Base-by-base conservation (phyloP, 2,329 filamentous ascomycete genomes). In the Ceratocystiopsis minuta region DNA sequence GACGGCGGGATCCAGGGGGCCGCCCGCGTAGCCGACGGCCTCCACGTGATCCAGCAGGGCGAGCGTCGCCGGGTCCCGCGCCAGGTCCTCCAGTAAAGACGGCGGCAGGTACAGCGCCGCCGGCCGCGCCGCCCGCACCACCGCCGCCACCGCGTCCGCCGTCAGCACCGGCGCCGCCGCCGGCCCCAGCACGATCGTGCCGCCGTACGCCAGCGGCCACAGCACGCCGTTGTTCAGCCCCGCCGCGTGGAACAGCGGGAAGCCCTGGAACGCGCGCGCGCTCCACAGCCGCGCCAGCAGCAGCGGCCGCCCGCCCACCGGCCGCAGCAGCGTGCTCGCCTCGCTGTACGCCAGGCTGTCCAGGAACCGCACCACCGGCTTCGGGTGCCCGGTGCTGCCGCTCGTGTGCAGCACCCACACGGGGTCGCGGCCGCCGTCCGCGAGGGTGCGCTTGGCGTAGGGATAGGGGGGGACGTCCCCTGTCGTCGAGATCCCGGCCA, bases 51-150 rank as follows among this genome's bases (percentile, higher is more conserved):
- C 36, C 15, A 42, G 36, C 14, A 42, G 17, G 3, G 10, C 14
- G 13, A 42, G 28, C 6, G 14, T 24, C 1, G 9, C 12, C 6
- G 34, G 36, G 11, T 42, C 40, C 12, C 34, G 34, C 28, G 40
- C 40, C 50, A 68, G 54, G 2, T 67, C 63, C 37, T 66, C 64
- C 1, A 68, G 42, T 15, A 66, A 54, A 0, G 59, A 55, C 0
- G 64, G 64, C 2, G 62, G 55, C 11, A 62, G 44, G 0, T 60
- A 14, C 0, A 52, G 44, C 1, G 51, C 49, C 14, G 61, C 52
- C 1, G 53, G 49, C 0, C 52, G 44, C 4, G 51, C 45, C 17
- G 57, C 33, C 0, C 53, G 36, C 5, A 63, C 37, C 12, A 54
- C 55, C 13, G 60, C 55, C 0, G 55, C 17, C 1, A 57, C 52